phyloP scores from a whole-genome alignment of 2,329 filamentous ascomycete genomes.

The Beauveria asiatica region DNA sequence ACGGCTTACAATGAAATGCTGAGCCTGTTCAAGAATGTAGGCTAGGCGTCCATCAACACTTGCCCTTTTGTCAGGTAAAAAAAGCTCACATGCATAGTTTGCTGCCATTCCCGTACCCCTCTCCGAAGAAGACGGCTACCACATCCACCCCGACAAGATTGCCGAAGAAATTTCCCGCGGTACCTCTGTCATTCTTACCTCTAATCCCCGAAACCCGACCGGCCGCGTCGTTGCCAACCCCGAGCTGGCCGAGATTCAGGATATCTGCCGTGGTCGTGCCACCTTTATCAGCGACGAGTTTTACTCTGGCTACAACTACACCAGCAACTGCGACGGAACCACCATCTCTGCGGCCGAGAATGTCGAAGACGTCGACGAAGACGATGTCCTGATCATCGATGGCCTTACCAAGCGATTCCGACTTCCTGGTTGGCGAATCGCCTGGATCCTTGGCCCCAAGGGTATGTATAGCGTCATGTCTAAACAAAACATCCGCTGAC shows the following conservation, averaged over 20 bases:
- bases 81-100: conserved; percentile 43
- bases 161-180: conserved; percentile 83
- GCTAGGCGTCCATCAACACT: conserved; percentile 17
- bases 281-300: conserved; percentile 96
- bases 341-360: conserved; percentile 88
- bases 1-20: conserved; percentile 98
- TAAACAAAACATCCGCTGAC: neutral
- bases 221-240: conserved; percentile 79
- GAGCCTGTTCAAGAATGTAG: conserved; percentile 80
- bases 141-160: conserved; percentile 89
- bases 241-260: conserved; percentile 82
- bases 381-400: conserved; percentile 90
- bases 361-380: conserved; percentile 78
- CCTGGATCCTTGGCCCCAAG: conserved; percentile 93
- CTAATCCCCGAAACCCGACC: conserved; percentile 91
- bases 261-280: conserved; percentile 81
- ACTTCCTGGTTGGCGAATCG: conserved; percentile 90
- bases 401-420: conserved; percentile 95
- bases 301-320: conserved; percentile 95
- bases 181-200: conserved; percentile 82
- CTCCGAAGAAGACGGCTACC: conserved; percentile 77
- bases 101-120: conserved; percentile 81
- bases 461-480: conserved; percentile 21
- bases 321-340: conserved; percentile 77
- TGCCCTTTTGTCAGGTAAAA: neutral